Percentiles rank a stretch among this genome's conserved stretches.
Conservation (phyloP, 148 eudicot species). For the Beta vulgaris region DNA sequence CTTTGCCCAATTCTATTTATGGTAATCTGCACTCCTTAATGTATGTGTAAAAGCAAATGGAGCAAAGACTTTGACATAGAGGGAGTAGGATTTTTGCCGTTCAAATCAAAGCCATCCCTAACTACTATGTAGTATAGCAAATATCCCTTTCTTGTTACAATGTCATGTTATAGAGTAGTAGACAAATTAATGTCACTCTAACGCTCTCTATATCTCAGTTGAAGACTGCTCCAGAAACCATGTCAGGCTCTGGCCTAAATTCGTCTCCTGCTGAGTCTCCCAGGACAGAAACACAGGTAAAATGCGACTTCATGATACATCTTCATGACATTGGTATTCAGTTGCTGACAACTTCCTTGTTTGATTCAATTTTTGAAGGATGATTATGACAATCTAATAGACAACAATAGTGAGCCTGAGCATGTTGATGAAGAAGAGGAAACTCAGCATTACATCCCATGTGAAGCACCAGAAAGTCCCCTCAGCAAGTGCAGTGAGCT, state of each 20-base stretch:
- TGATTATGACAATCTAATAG: constrained; percentile 19
- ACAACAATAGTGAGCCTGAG: constrained; percentile 25
- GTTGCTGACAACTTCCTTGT: constrained; percentile 19
- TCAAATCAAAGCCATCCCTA: no score
- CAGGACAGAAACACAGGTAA: constrained; percentile 48
- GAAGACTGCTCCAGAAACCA: constrained; percentile 24
- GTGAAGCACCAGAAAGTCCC: neutral
- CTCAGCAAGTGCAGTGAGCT: constrained; percentile 33
- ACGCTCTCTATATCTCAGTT: neutral
- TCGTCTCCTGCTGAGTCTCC: constrained; percentile 33
- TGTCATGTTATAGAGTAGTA: neutral
- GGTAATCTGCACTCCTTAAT: no score
- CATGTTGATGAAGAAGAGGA: constrained; percentile 1
- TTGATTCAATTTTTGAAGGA: constrained; percentile 11
- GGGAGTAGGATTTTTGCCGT: no score
- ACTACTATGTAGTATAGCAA: no score
- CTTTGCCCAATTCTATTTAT: no score
- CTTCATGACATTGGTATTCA: constrained; percentile 6
- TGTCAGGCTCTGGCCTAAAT: constrained; percentile 38
- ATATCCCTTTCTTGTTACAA: no score
- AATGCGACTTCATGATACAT: neutral
- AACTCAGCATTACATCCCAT: neutral
- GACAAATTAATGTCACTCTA: neutral
- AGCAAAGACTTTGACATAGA: no score
- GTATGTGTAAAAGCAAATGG: no score